phyloP scores from a whole-genome alignment of 2,329 filamentous ascomycete genomes.

The Venturiaceae sp. region DNA sequence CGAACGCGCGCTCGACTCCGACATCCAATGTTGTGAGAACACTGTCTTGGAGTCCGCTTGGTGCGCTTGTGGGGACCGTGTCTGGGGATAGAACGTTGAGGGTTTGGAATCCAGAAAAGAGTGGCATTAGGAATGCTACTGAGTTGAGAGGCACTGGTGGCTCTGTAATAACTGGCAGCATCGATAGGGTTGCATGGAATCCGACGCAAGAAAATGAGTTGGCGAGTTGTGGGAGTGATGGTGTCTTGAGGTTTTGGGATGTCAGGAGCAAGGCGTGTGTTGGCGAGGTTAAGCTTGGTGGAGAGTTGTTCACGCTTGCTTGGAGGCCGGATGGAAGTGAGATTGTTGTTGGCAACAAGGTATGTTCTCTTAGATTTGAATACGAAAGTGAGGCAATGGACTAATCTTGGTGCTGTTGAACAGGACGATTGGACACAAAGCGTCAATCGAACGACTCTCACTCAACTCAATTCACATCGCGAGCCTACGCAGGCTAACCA shows the following conservation, averaged over 20 bases:
- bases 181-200: constrained; percentile 72
- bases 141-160: constrained; percentile 56
- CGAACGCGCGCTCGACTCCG: constrained; percentile 4
- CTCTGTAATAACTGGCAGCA: constrained; percentile 21
- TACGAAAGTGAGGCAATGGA: background rate
- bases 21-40: constrained; percentile 57
- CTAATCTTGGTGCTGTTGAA: background rate
- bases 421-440: constrained; percentile 54
- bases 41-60: constrained; percentile 82
- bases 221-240: constrained; percentile 64
- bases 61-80: constrained; percentile 75
- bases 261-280: constrained; percentile 62
- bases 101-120: constrained; percentile 74
- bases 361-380: constrained; percentile 21
- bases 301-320: constrained; percentile 57
- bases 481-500: constrained; percentile 61
- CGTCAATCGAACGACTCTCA: constrained; percentile 50
- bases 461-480: constrained; percentile 47
- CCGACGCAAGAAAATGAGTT: constrained; percentile 68
- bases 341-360: constrained; percentile 65
- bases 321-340: constrained; percentile 65
- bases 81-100: constrained; percentile 59
- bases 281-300: constrained; percentile 56
- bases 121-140: constrained; percentile 63
- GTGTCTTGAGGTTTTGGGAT: constrained; percentile 71